These are phyloP conservation scores for Ophiognomonia clavigignenti-juglandacearum DNA, from an alignment of 2,329 filamentous ascomycete genomes.

Conservation along the genomic window DNA sequence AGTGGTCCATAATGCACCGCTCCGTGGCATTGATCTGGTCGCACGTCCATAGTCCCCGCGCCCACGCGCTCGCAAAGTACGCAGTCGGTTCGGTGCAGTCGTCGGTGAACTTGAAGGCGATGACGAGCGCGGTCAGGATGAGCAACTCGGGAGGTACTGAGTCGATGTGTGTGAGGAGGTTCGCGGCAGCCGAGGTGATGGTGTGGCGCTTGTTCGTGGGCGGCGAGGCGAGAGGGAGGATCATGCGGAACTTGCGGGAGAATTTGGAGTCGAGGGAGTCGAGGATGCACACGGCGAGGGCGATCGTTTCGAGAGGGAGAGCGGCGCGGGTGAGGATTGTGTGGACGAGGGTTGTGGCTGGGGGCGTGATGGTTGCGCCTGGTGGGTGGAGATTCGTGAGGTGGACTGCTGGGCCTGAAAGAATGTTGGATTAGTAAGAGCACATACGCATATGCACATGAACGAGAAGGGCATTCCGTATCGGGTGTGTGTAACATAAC, in stretches of 20 bases:
- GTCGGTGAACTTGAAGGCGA: constrained; percentile 62
- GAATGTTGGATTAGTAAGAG: constrained; percentile 13
- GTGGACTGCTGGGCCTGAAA: constrained; percentile 58
- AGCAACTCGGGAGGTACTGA: constrained; percentile 58
- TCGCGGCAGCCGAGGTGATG: constrained; percentile 34
- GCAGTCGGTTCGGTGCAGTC: constrained; percentile 50
- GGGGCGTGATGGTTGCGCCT: constrained; percentile 53
- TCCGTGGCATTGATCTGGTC: constrained; percentile 62
- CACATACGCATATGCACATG: constrained; percentile 6
- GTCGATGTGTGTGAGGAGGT: constrained; percentile 47
- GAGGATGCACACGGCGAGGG: constrained; percentile 61
- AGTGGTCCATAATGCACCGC: constrained; percentile 58
- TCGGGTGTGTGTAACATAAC: constrained; percentile 19
- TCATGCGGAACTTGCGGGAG: constrained; percentile 56
- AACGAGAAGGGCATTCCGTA: neutral
- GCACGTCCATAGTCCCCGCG: constrained; percentile 50
- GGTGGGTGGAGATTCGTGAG: constrained; percentile 63
- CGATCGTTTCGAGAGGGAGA: constrained; percentile 56
- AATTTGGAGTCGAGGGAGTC: constrained; percentile 61
- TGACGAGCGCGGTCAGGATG: constrained; percentile 55
- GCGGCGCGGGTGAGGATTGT: constrained; percentile 53
- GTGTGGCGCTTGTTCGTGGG: constrained; percentile 41
- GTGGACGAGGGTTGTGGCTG: constrained; percentile 57
- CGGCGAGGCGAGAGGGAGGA: constrained; percentile 44
- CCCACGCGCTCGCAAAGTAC: constrained; percentile 52